These are phyloP conservation scores for Aspergillus tamarii DNA, from an alignment of 2,329 filamentous ascomycete genomes.

Conservation along the genomic window DNA sequence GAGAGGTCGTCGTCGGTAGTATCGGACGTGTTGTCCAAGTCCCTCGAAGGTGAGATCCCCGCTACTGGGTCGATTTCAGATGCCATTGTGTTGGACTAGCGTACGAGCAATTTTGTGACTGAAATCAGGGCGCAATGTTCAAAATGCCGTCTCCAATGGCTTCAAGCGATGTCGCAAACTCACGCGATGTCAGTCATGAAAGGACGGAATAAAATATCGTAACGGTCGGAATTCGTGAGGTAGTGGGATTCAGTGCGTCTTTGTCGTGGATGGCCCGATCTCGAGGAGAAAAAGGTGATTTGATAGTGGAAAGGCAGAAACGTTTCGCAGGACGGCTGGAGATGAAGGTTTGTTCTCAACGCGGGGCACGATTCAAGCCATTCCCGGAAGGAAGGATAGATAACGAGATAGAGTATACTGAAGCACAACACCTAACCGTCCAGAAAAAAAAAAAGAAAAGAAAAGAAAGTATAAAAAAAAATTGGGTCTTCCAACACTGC, in stretches of 20 bases:
- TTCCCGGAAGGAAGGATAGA: slow-evolving; percentile 2
- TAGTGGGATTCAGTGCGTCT: not conserved
- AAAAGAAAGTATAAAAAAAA: slow-evolving; percentile 1
- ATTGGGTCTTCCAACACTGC: not conserved
- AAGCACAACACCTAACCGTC: not conserved
- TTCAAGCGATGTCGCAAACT: slow-evolving; percentile 10
- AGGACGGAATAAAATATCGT: not conserved
- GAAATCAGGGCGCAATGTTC: slow-evolving; percentile 7
- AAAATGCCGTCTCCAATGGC: slow-evolving; percentile 12
- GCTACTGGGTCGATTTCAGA: slow-evolving; percentile 25
- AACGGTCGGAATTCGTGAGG: slow-evolving; percentile 5
- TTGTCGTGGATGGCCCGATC: not conserved
- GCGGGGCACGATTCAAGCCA: slow-evolving; percentile 11
- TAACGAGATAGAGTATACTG: slow-evolving; percentile 3
- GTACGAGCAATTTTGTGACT: not conserved
- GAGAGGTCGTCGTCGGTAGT: slow-evolving; percentile 26
- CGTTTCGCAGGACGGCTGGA: slow-evolving; percentile 4
- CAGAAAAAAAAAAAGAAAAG: not conserved
- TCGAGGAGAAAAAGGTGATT: not conserved
- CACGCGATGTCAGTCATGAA: slow-evolving; percentile 1
- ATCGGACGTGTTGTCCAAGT: slow-evolving; percentile 24
- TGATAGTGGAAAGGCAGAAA: slow-evolving; percentile 8
- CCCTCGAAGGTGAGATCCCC: slow-evolving; percentile 25
- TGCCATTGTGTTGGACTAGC: slow-evolving; percentile 21
- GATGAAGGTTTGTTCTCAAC: slow-evolving; percentile 9